Conservation (phyloP, 1,139 yeast genomes). For the Taphrina populina region DNA sequence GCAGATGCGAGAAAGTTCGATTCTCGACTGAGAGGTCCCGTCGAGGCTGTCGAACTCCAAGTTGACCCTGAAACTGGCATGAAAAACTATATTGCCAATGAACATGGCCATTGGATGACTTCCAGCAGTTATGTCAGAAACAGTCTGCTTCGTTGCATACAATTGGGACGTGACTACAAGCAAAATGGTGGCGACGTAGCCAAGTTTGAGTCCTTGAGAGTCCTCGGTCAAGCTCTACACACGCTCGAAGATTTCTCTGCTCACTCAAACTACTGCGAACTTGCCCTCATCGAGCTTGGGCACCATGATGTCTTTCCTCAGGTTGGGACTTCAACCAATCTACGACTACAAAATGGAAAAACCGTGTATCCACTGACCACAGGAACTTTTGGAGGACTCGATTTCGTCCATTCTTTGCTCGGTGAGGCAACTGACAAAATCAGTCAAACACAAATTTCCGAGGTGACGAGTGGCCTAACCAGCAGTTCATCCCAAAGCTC, state of each 20-base stretch:
- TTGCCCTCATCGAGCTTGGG: conserved; percentile 41
- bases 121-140: conserved; percentile 40
- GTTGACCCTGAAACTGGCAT: conserved; percentile 40
- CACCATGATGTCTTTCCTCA: conserved; percentile 41
- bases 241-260: conserved; percentile 40
- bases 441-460: conserved; percentile 40
- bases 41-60: conserved; percentile 34
- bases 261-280: conserved; percentile 41
- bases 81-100: conserved; percentile 40
- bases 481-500: conserved; percentile 34
- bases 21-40: conserved; percentile 39
- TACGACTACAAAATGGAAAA: conserved; percentile 40
- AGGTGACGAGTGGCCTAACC: conserved; percentile 35
- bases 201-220: conserved; percentile 41
- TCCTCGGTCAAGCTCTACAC: conserved; percentile 42
- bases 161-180: conserved; percentile 39
- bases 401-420: conserved; percentile 40
- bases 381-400: conserved; percentile 42
- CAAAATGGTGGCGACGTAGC: conserved; percentile 29
- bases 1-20: conserved; percentile 29
- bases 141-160: conserved; percentile 39
- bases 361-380: conserved; percentile 42
- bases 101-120: conserved; percentile 42
- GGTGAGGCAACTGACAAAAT: conserved; percentile 42
- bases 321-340: conserved; percentile 40